These are phyloP conservation scores for Lithospermum erythrorhizon DNA, from an alignment of 257 asterid species.

Conservation along the genomic window DNA sequence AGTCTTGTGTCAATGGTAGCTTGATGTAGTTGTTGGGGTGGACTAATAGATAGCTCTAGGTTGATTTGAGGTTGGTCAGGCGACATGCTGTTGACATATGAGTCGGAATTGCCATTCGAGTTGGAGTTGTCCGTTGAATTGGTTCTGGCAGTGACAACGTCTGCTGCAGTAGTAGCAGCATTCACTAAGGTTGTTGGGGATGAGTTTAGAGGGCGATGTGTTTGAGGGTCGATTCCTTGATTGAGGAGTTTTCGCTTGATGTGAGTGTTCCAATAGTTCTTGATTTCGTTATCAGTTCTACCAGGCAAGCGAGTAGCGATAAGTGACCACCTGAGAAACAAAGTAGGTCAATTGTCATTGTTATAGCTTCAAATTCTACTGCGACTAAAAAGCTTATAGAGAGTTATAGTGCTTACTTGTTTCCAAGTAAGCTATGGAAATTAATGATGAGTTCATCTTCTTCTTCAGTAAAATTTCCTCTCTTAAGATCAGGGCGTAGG, in stretches of 20 bases:
- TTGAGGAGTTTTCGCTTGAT: conserved; percentile 26
- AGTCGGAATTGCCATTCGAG: background rate
- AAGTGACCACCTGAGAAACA: conserved; percentile 30
- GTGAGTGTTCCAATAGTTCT: conserved; percentile 43
- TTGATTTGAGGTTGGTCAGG: conserved; percentile 17
- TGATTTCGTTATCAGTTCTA: conserved; percentile 40
- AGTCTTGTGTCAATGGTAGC: background rate
- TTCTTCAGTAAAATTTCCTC: conserved; percentile 29
- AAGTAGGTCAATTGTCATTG: background rate
- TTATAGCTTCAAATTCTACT: background rate
- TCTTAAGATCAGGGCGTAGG: conserved; percentile 27
- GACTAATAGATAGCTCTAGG: conserved; percentile 35
- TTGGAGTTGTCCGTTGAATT: background rate
- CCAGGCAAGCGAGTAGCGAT: conserved; percentile 34
- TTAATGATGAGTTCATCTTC: conserved; percentile 30
- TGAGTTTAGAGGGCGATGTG: conserved; percentile 17
- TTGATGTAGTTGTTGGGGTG: conserved; percentile 7
- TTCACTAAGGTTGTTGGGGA: background rate
- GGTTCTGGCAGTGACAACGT: background rate
- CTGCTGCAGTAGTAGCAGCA: conserved; percentile 7
- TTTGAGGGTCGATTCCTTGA: conserved; percentile 32
- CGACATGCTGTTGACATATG: background rate
- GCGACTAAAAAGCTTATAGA: background rate
- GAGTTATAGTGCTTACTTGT: conserved; percentile 17
- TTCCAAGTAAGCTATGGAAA: conserved; percentile 25